Conservation (phyloP, 768 basidiomycete species). For the Leucocoprinus sp. region DNA sequence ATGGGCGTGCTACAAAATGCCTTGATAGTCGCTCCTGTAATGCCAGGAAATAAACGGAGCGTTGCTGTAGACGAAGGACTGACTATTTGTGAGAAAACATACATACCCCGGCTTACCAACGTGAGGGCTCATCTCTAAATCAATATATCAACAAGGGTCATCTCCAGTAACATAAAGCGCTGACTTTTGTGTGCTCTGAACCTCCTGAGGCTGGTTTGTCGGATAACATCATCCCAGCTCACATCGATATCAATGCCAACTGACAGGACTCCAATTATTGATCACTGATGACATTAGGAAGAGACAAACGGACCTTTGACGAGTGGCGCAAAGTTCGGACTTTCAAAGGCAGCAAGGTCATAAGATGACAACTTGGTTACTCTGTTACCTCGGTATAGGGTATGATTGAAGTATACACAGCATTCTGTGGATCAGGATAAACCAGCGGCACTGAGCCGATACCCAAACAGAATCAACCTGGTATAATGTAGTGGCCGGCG, state of each 20-base stretch:
- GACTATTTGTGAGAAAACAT: conserved; percentile 3
- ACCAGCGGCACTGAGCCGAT: background rate
- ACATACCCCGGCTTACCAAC: conserved; percentile 51
- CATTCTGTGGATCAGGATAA: conserved; percentile 43
- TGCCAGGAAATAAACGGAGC: conserved; percentile 82
- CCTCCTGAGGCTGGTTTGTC: conserved; percentile 69
- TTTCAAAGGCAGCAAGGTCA: conserved; percentile 76
- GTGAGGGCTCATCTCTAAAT: conserved; percentile 65
- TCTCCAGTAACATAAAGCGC: conserved; percentile 2
- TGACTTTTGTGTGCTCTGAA: conserved; percentile 79
- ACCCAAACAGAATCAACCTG: conserved; percentile 42
- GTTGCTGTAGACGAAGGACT: conserved; percentile 41
- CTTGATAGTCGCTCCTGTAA: conserved; percentile 62
- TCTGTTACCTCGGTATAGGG: conserved; percentile 78
- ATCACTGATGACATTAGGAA: conserved; percentile 6
- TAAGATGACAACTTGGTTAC: conserved; percentile 78
- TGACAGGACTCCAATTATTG: conserved; percentile 21
- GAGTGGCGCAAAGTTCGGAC: conserved; percentile 76
- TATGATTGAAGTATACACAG: conserved; percentile 85
- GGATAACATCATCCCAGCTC: conserved; percentile 81
- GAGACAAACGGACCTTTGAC: conserved; percentile 58
- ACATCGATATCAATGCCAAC: conserved; percentile 89
- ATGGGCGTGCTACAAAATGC: conserved; percentile 72
- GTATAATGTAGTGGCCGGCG: conserved; percentile 87
- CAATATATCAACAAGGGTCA: conserved; percentile 4